phyloP scores from a whole-genome alignment of 2,329 filamentous ascomycete species.

The Alternaria novae-zelandiae region DNA sequence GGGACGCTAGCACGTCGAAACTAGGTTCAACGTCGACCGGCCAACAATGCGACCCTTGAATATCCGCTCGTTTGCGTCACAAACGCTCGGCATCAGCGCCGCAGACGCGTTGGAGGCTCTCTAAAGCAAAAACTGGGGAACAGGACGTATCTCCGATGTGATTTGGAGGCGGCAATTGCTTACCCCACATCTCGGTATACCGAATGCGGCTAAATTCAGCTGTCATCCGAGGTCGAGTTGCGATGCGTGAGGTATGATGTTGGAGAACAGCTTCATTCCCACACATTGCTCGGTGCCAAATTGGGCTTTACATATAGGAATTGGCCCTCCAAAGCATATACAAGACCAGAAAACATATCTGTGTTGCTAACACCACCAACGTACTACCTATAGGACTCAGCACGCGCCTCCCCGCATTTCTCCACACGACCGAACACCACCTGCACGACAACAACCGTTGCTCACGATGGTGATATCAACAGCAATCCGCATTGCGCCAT shows the following conservation, averaged over 20 bases:
- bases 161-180: background rate
- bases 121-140: no score
- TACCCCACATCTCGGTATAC: conserved; percentile 65
- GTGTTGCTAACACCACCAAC: no score
- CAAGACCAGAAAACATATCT: no score
- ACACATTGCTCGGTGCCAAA: background rate
- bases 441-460: background rate
- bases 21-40: no score
- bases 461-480: conserved; percentile 26
- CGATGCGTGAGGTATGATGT: no score
- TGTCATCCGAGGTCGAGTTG: conserved; percentile 14
- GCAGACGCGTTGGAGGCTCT: background rate
- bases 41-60: no score
- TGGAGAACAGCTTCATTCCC: background rate
- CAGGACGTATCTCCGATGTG: background rate
- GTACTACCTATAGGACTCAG: no score
- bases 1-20: no score
- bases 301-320: no score
- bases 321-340: no score
- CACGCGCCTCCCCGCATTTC: background rate
- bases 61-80: no score
- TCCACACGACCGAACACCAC: background rate
- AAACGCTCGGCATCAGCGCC: background rate
- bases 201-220: conserved; percentile 1
- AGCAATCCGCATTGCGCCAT: conserved; percentile 47